Conservation (phyloP, 2,329 filamentous ascomycete genomes). For the Colletotrichum filicis region DNA sequence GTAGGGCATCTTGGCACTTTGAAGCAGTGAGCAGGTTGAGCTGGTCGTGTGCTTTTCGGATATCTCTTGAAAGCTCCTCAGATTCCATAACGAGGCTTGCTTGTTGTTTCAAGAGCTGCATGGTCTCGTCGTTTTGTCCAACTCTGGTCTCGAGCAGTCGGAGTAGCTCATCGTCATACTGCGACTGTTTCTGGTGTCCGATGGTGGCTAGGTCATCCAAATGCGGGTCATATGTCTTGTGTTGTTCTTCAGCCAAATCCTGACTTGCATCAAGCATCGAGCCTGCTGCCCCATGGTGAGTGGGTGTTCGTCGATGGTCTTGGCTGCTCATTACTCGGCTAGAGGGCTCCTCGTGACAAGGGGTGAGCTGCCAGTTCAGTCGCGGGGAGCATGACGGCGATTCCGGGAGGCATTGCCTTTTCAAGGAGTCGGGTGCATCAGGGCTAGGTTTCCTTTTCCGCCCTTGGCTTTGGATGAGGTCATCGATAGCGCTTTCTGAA, state of each 20-base stretch:
- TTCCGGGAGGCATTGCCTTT: conserved; percentile 1
- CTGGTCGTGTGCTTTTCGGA: conserved; percentile 21
- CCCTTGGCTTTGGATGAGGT: conserved; percentile 1
- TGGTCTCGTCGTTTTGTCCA: background rate
- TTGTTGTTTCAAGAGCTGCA: conserved; percentile 12
- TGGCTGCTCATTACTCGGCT: background rate
- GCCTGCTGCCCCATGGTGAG: background rate
- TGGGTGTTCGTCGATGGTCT: background rate
- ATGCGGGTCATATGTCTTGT: background rate
- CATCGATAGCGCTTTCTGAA: background rate
- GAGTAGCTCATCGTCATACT: background rate
- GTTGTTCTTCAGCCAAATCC: background rate
- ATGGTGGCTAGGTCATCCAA: background rate
- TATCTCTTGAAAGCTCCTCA: conserved; percentile 10
- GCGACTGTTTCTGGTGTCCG: background rate
- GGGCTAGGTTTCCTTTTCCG: conserved; percentile 9
- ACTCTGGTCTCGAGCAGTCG: background rate
- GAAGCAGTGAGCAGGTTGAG: conserved; percentile 14
- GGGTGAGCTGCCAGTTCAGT: background rate
- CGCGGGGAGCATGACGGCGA: background rate
- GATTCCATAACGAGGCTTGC: background rate
- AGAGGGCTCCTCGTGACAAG: background rate
- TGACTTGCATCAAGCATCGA: background rate
- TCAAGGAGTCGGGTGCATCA: background rate
- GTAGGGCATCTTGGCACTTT: conserved; percentile 9